Base-by-base conservation (phyloP, 371 early-diverging fungal species). In the Cokeromyces recurvatus region DNA sequence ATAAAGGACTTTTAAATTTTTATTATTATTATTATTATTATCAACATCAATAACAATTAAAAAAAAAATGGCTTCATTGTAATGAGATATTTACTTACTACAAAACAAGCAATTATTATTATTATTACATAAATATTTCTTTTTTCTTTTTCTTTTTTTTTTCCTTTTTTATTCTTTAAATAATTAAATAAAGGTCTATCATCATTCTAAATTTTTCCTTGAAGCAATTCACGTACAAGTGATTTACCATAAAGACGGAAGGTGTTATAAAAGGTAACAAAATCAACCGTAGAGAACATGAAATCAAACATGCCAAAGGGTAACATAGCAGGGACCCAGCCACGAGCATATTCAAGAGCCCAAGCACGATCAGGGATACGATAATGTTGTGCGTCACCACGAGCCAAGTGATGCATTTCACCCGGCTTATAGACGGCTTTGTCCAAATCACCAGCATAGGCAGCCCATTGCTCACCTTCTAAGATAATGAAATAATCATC, bases 401-500 rank as follows among this genome's bases (percentile, higher is more conserved):
- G 58, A 17, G 71, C 49, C 37, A 75, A 62, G 41, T 64, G 68
- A 49, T 78, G 78, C 70, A 75, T 69, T 22, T 76, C 65, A 34
- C 78, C 78, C 20, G 69, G 61, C 44, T 58, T 62, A 41, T 59
- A 74, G 1, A 73, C 68, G 44, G 59, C 55, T 12, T 65, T 60
- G 12, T 44, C 41, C 21, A 75, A 22, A 40, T 64, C 60, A 48
- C 78, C 78, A 36, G 78, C 57, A 31, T 52, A 39, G 46, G 62
- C 63, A 29, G 78, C 74, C 78, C 78, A 78, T 54, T 78, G 78
- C 39, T 78, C 78, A 48, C 78, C 78, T 39, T 71, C 74, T 20
- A 78, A 43, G 31, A 78, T 76, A 32, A 78, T 78, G 46, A 78
- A 78, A 51, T 78, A 78, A 51, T 78, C 78, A 53, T 78, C 78